Evolutionary conservation across 768 basidiomycete genomes (phyloP), one percentile per base, ranked within the genome.

Genomic region (Termitomyces sp.): DNA sequence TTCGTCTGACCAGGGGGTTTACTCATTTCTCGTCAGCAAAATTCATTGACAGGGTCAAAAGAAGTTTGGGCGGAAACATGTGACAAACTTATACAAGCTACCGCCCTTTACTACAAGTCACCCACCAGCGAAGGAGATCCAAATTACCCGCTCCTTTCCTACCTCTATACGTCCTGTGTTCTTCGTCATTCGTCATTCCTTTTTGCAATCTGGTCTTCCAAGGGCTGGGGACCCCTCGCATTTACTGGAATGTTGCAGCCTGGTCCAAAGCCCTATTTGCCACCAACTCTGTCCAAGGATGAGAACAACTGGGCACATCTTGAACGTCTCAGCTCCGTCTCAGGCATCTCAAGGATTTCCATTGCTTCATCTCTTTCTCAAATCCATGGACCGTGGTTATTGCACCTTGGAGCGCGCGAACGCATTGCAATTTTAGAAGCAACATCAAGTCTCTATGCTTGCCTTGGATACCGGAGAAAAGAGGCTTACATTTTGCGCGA

Each of bases 401-500:
- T 93, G 18, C 88, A 91, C 65, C 80, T 98, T 30, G 87, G 87
- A 18, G 79, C 86, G 37, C 79, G 85, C 51, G 91, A 94, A 63
- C 84, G 92, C 42, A 81, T 97, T 33, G 75, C 79, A 24, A 74
- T 90, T 22, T 77, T 93, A 56, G 86, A 90, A 63, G 78, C 80
- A 36, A 82, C 87, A 47, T 89, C 91, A 0, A 85, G 85, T 61
- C 74, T 93, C 46, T 95, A 89, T 70, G 81, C 87, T 12, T 88
- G 85, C 62, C 70, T 99, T 5, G 94, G 93, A 9, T 92, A 94
- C 69, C 82, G 78, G 53, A 81, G 97, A 47, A 96, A 96, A 73
- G 95, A 97, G 73, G 89, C 87, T 0, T 90, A 91, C 65, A 76
- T 94, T 40, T 77, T 95, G 26, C 81, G 96, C 12, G 95, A 98